These are phyloP conservation scores for Pseudogymnoascus sp. DNA, from an alignment of 2,329 filamentous ascomycete genomes.

Conservation along the genomic window DNA sequence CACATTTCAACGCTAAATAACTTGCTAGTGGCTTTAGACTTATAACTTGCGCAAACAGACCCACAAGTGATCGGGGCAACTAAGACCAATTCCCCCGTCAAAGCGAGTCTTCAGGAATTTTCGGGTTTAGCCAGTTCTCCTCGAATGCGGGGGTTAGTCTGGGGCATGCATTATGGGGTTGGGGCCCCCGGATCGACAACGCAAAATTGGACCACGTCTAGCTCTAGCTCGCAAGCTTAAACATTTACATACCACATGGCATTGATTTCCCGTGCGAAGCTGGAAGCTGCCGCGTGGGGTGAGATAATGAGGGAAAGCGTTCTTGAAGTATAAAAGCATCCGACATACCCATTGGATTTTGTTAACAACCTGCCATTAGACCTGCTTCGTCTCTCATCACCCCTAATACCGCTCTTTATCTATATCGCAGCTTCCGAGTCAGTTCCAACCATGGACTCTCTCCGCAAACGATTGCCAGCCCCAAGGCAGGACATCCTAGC, in stretches of 20 bases:
- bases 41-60: neutral
- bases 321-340: neutral
- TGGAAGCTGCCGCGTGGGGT: neutral
- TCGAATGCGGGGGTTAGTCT: neutral
- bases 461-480: constrained; percentile 25
- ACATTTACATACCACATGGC: neutral
- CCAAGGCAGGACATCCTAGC: constrained; percentile 23
- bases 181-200: neutral
- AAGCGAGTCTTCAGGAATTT: neutral
- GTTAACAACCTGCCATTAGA: neutral
- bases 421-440: neutral
- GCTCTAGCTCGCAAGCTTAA: neutral
- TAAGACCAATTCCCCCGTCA: neutral
- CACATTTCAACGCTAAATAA: neutral
- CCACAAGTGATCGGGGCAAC: neutral
- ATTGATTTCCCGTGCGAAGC: neutral
- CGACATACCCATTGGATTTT: neutral
- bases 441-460: constrained; percentile 19
- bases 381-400: neutral
- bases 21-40: neutral
- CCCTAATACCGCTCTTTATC: neutral
- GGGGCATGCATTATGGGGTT: neutral
- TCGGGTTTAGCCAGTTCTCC: neutral
- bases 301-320: neutral
- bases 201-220: neutral